Evolutionary conservation across 768 basidiomycete genomes (phyloP).

Genomic region (Tylopilus balloui): DNA sequence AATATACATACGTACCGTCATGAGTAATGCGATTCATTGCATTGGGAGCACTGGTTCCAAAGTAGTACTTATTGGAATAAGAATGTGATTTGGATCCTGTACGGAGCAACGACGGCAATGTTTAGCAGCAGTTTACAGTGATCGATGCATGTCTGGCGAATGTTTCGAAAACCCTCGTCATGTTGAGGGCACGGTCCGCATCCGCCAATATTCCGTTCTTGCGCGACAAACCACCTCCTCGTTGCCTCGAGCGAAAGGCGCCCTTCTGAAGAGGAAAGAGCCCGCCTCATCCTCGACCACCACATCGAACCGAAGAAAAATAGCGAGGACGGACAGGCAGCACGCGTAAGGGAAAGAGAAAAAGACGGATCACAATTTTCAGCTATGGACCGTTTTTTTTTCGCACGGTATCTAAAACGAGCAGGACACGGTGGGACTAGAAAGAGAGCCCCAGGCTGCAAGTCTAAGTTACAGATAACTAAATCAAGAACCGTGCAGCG

Average conservation of each 20-base stretch:
- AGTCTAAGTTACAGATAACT: constrained; percentile 29
- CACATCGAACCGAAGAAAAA: constrained; percentile 8
- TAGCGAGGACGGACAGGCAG: constrained; percentile 13
- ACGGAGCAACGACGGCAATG: not conserved
- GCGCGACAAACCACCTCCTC: constrained; percentile 31
- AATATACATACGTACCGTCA: constrained; percentile 12
- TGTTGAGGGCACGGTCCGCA: not conserved
- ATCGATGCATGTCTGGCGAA: not conserved
- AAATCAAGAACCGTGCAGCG: constrained; percentile 5
- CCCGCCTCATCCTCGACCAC: constrained; percentile 12
- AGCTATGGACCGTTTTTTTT: not conserved
- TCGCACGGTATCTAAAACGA: constrained; percentile 14
- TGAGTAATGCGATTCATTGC: constrained; percentile 17
- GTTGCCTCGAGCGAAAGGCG: constrained; percentile 19
- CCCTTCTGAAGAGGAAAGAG: constrained; percentile 29
- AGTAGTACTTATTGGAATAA: not conserved
- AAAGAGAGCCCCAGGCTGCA: not conserved
- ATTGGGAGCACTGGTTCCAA: not conserved
- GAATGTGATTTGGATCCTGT: not conserved
- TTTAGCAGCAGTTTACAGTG: no score
- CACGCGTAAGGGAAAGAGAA: constrained; percentile 9
- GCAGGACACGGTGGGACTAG: not conserved
- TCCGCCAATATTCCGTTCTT: constrained; percentile 13
- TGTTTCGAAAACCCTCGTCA: not conserved
- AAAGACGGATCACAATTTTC: not conserved